Conservation (phyloP, 176 grass and related monocot genomes). For the Rhynchospora pubera region DNA sequence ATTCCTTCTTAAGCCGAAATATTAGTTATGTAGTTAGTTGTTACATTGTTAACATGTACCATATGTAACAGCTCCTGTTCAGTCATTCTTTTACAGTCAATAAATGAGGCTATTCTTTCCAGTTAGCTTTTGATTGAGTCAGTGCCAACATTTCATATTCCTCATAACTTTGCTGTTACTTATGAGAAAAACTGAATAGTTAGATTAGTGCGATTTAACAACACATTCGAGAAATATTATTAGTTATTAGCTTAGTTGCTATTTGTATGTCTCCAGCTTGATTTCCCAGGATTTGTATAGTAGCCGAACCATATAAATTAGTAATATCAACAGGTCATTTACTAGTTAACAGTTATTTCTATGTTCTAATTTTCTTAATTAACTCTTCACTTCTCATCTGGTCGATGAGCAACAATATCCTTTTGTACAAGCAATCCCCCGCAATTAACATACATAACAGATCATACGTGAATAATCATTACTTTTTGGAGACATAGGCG, state of each 20-base stretch:
- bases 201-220: not conserved
- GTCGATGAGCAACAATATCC: constrained; percentile 6
- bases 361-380: not conserved
- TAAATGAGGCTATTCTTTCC: constrained; percentile 33
- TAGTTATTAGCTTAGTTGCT: not conserved
- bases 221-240: not conserved
- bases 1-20: constrained; percentile 72
- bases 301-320: not conserved
- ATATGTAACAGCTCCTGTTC: constrained; percentile 14
- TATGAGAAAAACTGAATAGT: not conserved
- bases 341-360: not conserved
- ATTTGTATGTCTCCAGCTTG: not conserved
- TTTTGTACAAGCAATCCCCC: constrained; percentile 20
- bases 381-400: constrained; percentile 15
- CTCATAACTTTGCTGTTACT: not conserved
- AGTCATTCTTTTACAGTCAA: constrained; percentile 43
- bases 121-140: not conserved
- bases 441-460: constrained; percentile 4
- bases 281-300: not conserved
- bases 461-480: constrained; percentile 18
- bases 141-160: not conserved
- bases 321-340: not conserved
- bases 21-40: constrained; percentile 26
- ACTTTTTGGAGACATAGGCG: constrained; percentile 96
- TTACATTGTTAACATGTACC: constrained; percentile 16